Evolutionary conservation across 2,329 filamentous ascomycete species (phyloP), one percentile per base, ranked within the genome.

Genomic region (Sarocladium brachiariae): DNA sequence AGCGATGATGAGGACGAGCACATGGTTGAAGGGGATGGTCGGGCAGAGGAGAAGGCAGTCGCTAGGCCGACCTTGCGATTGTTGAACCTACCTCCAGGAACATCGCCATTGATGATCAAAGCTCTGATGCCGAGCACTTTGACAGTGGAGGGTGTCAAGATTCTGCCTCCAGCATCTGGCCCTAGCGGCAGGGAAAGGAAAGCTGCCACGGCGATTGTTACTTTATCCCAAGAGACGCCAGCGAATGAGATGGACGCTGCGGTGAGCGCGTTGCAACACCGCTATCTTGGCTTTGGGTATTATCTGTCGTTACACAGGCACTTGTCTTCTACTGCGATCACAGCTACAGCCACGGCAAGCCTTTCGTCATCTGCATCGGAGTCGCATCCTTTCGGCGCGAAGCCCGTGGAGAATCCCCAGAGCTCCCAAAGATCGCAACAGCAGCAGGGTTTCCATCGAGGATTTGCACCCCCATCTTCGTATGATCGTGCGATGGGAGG

Each of bases 221-320:
- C 86, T 0, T 70, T 96, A 25, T 83, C 86, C 1, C 83, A 86
- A 52, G 88, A 93, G 56, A 93, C 89, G 0, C 81, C 89, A 0
- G 86, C 86, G 1, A 86, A 84, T 21, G 88, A 95, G 51, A 91
- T 96, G 50, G 90, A 96, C 60, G 76, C 81, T 3, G 80, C 84
- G 1, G 87, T 95, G 49, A 92, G 83, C 61, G 70, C 79, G 3
- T 70, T 96, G 27, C 88, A 95, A 62, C 90, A 93, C 56, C 82
- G 78, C 57, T 96, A 96, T 63, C 72, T 96, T 14, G 91, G 91
- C 14, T 89, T 82, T 63, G 91, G 91, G 4, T 89, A 86, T 69
- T 86, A 91, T 65, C 73, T 96, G 2, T 85, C 81, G 6, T 76
- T 95, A 39, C 88, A 91, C 53, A 77, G 89, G 9, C 87, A 95